These are phyloP conservation scores for Macrocybe gigantea DNA, from an alignment of 768 basidiomycete genomes.

Conservation along the genomic window DNA sequence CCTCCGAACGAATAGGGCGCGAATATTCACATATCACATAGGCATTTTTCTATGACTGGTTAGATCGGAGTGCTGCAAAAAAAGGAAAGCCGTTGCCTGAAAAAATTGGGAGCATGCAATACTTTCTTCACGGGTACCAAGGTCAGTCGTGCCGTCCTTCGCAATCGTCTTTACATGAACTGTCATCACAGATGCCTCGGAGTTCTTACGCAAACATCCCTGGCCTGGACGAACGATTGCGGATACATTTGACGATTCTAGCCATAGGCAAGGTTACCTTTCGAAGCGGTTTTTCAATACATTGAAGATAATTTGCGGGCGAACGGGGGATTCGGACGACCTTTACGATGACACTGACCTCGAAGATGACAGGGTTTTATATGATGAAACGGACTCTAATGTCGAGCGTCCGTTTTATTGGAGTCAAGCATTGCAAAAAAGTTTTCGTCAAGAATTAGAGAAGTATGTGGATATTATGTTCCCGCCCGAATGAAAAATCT, in stretches of 20 bases:
- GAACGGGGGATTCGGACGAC: slow-evolving; percentile 70
- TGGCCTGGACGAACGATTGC: slow-evolving; percentile 83
- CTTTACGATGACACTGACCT: slow-evolving; percentile 66
- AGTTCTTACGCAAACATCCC: slow-evolving; percentile 80
- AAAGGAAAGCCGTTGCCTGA: slow-evolving; percentile 81
- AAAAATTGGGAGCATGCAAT: slow-evolving; percentile 90
- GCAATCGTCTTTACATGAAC: background rate
- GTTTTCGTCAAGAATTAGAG: slow-evolving; percentile 84
- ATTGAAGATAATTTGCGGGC: slow-evolving; percentile 79
- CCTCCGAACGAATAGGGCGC: background rate
- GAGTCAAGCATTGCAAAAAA: slow-evolving; percentile 71
- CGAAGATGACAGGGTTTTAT: slow-evolving; percentile 67
- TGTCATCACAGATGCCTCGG: slow-evolving; percentile 62
- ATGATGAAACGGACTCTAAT: slow-evolving; percentile 59
- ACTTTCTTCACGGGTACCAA: slow-evolving; percentile 79
- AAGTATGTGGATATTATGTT: slow-evolving; percentile 43
- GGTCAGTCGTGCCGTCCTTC: slow-evolving; percentile 31
- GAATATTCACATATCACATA: slow-evolving; percentile 18
- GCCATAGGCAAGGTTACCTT: slow-evolving; percentile 64
- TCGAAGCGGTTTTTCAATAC: slow-evolving; percentile 65
- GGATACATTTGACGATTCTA: slow-evolving; percentile 83
- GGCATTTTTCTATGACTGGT: slow-evolving; percentile 93
- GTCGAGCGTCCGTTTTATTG: slow-evolving; percentile 70
- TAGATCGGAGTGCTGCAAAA: slow-evolving; percentile 75
- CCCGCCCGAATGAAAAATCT: background rate